phyloP scores from a whole-genome alignment of 192 early-diverging fungal genomes.

The Oehlia diaphana region DNA sequence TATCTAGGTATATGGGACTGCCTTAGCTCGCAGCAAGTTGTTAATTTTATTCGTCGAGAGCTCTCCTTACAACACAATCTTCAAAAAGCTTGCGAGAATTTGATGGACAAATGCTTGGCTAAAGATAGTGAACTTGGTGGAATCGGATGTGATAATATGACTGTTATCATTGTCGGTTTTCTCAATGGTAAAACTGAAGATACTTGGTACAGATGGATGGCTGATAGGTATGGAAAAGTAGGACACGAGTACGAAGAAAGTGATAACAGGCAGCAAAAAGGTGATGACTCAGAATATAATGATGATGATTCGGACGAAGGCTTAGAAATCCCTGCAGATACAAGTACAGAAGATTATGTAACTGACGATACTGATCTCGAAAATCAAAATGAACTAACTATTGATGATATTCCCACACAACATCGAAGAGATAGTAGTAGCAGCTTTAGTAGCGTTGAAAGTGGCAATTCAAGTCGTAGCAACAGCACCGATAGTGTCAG shows the following conservation, averaged over 20 bases:
- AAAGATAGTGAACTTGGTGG: conserved; percentile 83
- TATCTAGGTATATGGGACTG: conserved; percentile 96
- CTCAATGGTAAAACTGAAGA: conserved; percentile 75
- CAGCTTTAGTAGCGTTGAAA: background rate
- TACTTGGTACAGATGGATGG: conserved; percentile 71
- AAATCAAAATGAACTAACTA: background rate
- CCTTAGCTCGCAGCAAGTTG: conserved; percentile 87
- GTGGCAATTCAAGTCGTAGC: background rate
- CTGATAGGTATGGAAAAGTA: conserved; percentile 26
- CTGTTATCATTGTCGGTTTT: conserved; percentile 86
- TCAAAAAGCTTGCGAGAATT: conserved; percentile 73
- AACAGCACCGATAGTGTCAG: background rate
- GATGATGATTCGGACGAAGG: background rate
- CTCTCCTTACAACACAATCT: conserved; percentile 15
- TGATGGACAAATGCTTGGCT: conserved; percentile 94
- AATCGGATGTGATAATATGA: conserved; percentile 99
- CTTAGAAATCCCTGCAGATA: background rate
- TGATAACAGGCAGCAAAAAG: background rate
- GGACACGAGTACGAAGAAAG: conserved; percentile 8
- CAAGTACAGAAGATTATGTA: background rate
- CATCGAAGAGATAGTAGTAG: background rate
- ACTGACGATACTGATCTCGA: background rate
- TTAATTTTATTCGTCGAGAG: conserved; percentile 73
- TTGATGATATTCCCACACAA: background rate
- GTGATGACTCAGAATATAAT: background rate